phyloP scores from a whole-genome alignment of 768 basidiomycete genomes.

The Amanita exitialis region DNA sequence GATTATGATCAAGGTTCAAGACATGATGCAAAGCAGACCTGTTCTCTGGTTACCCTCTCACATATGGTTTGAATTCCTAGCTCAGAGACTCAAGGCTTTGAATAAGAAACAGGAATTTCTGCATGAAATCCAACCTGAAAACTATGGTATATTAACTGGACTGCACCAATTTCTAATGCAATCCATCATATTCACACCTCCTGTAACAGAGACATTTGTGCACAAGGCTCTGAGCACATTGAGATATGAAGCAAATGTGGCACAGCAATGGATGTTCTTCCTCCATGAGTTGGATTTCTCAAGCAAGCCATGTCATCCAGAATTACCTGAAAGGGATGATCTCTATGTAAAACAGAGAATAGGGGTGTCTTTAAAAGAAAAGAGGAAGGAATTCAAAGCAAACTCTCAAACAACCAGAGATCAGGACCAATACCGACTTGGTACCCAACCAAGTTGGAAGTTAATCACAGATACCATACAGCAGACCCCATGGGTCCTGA shows the following conservation, averaged over 20 bases:
- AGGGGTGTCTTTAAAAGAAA: no score
- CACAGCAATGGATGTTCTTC: background rate
- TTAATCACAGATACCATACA: no score
- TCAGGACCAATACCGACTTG: background rate
- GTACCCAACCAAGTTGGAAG: background rate
- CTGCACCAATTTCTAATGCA: background rate
- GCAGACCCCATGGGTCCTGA: background rate
- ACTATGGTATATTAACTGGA: background rate
- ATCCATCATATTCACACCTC: no score
- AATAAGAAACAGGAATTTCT: background rate
- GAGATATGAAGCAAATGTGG: background rate
- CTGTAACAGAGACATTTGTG: background rate
- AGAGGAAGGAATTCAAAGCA: background rate
- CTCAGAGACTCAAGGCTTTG: background rate
- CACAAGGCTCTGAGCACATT: background rate
- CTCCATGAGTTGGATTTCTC: no score
- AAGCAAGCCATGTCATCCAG: no score
- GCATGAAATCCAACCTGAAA: background rate
- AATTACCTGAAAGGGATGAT: no score
- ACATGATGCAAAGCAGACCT: background rate
- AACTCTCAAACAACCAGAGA: background rate
- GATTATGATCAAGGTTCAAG: background rate
- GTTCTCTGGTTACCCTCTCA: background rate
- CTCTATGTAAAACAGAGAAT: no score
- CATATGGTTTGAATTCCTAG: background rate